Base-by-base conservation (phyloP, 257 asterid genomes). In the Buddleja alternifolia region DNA sequence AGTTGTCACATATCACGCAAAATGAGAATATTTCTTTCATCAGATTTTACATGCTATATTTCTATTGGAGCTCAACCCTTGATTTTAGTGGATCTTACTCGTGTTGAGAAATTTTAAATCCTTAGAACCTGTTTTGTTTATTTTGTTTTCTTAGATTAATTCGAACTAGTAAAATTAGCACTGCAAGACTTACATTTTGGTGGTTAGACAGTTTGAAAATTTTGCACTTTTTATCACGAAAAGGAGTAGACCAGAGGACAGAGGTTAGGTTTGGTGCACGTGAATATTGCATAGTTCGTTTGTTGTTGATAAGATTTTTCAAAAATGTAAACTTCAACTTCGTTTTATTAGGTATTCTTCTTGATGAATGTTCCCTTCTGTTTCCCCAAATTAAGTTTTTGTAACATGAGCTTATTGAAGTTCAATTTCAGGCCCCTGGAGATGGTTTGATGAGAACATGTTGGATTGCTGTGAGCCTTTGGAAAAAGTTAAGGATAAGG, bases 401-500 rank as follows among this genome's bases (percentile, higher is more conserved):
- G 23, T 68, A 52, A 71, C 62, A 65, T 58, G 25, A 52, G 74
- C 73, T 66, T 78, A 56, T 63, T 41, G 65, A 67, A 78, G 37
- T 72, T 70, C 42, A 44, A 66, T 60, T 24, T 6, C 83, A 94
- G 99, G 99, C 67, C 97, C 99, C 66, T 94, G 99, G 99, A 87
- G 99, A 80, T 94, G 99, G 99, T 94, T 94, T 67, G 99, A 94
- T 71, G 99, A 94, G 80, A 89, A 88, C 48, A 94, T 94, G 99
- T 60, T 94, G 85, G 99, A 94, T 77, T 94, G 99, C 66, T 94
- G 99, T 67, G 99, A 94, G 81, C 93, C 99, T 51, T 75, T 94
- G 73, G 99, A 94, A 67, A 91, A 89, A 82, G 95, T 94, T 45
- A 94, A 91, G 86, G 93, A 83, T 58, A 78, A 80, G 77, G 97